Evolutionary conservation across 2,329 filamentous ascomycete species (phyloP).

Genomic region (Aspergillus persii): DNA sequence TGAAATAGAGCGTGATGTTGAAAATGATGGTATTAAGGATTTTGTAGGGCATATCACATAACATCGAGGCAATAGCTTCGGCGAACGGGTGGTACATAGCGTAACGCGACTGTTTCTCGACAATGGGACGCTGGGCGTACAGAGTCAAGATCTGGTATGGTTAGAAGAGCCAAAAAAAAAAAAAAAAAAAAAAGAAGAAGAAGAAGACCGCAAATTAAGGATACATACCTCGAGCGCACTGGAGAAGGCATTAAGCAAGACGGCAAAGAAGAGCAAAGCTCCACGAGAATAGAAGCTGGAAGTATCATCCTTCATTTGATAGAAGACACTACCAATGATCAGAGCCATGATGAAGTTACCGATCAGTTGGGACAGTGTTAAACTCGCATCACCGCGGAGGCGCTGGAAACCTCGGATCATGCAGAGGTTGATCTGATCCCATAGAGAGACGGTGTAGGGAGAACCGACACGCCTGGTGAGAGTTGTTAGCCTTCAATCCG

Average conservation of each 20-base stretch:
- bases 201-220: not conserved
- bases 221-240: conserved; percentile 66
- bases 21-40: conserved; percentile 71
- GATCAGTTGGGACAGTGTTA: conserved; percentile 64
- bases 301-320: conserved; percentile 65
- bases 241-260: conserved; percentile 80
- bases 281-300: conserved; percentile 75
- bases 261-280: conserved; percentile 81
- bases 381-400: conserved; percentile 70
- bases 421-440: conserved; percentile 74
- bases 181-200: too few species aligned
- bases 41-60: conserved; percentile 83
- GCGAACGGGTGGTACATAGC: conserved; percentile 86
- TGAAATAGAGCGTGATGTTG: conserved; percentile 81
- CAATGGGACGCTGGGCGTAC: conserved; percentile 84
- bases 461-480: conserved; percentile 59
- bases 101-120: conserved; percentile 85
- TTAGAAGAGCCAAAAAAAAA: not conserved
- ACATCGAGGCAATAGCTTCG: conserved; percentile 83
- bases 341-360: conserved; percentile 75
- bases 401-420: conserved; percentile 77
- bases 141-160: conserved; percentile 67
- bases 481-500: not conserved
- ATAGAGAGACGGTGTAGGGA: conserved; percentile 77
- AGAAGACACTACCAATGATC: conserved; percentile 79